phyloP scores from a whole-genome alignment of 2,329 filamentous ascomycete genomes.

The Paraconiothyrium brasiliense region DNA sequence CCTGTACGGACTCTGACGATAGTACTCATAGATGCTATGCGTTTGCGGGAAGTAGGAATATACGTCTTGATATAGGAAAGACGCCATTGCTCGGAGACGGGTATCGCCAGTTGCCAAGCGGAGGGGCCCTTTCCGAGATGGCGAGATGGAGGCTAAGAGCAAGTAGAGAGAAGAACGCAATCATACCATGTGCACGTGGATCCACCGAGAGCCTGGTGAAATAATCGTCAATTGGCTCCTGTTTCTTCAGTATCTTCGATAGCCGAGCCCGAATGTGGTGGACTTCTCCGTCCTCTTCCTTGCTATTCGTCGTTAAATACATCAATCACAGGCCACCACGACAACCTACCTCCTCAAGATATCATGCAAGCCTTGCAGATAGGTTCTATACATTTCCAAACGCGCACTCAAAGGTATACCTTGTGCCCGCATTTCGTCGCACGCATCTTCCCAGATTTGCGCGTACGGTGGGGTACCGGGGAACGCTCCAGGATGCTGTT shows the following conservation, averaged over 20 bases:
- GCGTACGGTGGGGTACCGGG: constrained; percentile 55
- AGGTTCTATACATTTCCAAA: constrained; percentile 61
- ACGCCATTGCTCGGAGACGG: constrained; percentile 8
- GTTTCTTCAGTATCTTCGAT: constrained; percentile 45
- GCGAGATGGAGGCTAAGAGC: constrained; percentile 7
- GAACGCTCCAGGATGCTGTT: constrained; percentile 45
- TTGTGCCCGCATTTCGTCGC: constrained; percentile 57
- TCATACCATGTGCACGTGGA: constrained; percentile 33
- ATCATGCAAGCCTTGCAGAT: constrained; percentile 56
- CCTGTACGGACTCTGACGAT: constrained; percentile 10
- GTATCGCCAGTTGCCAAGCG: constrained; percentile 11
- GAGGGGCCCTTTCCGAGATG: constrained; percentile 5
- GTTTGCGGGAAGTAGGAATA: constrained; percentile 13
- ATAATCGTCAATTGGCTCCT: constrained; percentile 47
- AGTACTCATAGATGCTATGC: constrained; percentile 16
- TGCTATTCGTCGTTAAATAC: constrained; percentile 34
- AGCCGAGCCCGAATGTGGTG: constrained; percentile 37
- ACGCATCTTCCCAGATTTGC: constrained; percentile 62
- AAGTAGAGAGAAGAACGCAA: constrained; percentile 10
- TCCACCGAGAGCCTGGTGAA: constrained; percentile 41
- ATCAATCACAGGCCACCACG: background rate
- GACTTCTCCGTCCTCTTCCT: constrained; percentile 42
- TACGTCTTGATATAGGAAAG: constrained; percentile 12
- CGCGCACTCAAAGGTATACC: constrained; percentile 58
- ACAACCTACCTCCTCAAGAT: constrained; percentile 57